Base-by-base conservation (phyloP, 345 rosid genomes). In the Populus deltoides region DNA sequence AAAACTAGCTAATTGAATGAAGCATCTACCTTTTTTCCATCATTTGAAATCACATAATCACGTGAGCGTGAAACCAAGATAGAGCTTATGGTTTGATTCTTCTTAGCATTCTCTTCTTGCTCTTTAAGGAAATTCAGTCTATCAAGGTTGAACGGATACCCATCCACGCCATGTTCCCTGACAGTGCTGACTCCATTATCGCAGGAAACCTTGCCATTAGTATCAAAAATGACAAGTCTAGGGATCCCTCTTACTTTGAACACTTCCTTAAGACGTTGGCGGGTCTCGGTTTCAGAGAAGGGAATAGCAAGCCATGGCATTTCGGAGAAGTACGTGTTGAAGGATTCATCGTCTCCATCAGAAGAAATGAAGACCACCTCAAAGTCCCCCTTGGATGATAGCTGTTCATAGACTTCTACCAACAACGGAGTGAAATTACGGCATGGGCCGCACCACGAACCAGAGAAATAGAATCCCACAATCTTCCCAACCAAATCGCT, bases 261-360 rank as follows among this genome's bases (percentile, higher is more conserved):
- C 81, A 81, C 25, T 47, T 86, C 86, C 77, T 77, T 79, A 1
- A 86, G 81, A 67, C 71, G 53, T 25, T 75, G 66, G 13, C 61
- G 41, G 53, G 53, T 57, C 45, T 35, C 70, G 36, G 61, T 22
- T 43, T 81, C 88, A 16, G 86, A 71, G 72, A 76, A 83, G 7
- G 88, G 86, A 63, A 86, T 41, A 7, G 88, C 83, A 74, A 86
- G 86, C 86, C 86, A 86, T 12, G 88, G 86, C 86, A 81, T 81
- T 38, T 74, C 76, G 72, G 88, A 78, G 72, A 83, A 86, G 76
- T 71, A 81, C 7, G 25, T 68, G 2, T 38, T 66, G 72, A 86
- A 86, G 7, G 84, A 80, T 39, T 80, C 87, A 0, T 80, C 84
- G 73, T 86, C 86, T 68, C 69, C 59, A 65, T 84, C 83, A 15